Percentiles rank a stretch among this genome's conserved stretches.
Conservation (phyloP, 2,329 filamentous ascomycete genomes). For the Xylogone sp. region DNA sequence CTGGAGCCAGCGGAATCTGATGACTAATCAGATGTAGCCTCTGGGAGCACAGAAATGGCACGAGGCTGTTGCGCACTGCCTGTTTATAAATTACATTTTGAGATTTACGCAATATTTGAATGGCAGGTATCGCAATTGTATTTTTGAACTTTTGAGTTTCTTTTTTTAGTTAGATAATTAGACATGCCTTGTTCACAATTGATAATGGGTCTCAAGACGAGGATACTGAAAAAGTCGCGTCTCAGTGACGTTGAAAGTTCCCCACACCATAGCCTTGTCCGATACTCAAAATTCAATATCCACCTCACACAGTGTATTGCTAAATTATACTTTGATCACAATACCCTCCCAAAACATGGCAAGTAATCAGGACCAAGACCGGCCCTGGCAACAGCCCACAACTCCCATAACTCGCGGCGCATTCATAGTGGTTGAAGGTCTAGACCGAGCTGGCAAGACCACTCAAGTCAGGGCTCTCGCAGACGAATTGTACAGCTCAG, state of each 20-base stretch:
- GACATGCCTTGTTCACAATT: too few species aligned
- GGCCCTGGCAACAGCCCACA: conserved; percentile 22
- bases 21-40: neutral
- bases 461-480: conserved; percentile 62
- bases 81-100: too few species aligned
- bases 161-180: neutral
- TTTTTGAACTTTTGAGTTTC: neutral
- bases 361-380: neutral
- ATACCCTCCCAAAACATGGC: neutral
- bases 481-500: conserved; percentile 44
- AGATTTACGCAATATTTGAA: too few species aligned
- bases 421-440: conserved; percentile 67
- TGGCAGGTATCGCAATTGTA: too few species aligned
- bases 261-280: neutral
- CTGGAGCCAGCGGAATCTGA: neutral
- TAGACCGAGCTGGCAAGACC: conserved; percentile 70
- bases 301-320: too few species aligned
- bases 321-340: neutral
- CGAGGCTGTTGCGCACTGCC: too few species aligned
- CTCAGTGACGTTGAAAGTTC: neutral
- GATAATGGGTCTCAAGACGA: too few species aligned
- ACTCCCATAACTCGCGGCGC: conserved; percentile 42
- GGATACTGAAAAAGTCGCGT: neutral
- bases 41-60: too few species aligned
- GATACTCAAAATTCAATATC: too few species aligned